Evolutionary conservation across 2,329 filamentous ascomycete species (phyloP).

Genomic region (Fusarium brevicatenulatum): DNA sequence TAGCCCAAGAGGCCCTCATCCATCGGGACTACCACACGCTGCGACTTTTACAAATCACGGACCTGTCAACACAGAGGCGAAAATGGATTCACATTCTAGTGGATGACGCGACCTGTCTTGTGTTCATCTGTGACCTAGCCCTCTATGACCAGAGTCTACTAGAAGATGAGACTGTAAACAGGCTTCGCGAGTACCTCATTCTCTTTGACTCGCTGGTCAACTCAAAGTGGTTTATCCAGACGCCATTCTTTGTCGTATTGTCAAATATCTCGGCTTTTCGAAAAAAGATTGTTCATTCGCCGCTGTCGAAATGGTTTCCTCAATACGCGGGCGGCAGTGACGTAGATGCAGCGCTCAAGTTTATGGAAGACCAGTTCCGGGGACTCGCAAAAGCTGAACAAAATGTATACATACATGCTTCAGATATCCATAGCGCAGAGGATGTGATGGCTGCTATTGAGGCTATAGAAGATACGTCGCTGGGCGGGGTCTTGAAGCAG

Average conservation of each 20-base stretch:
- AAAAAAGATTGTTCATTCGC: background rate
- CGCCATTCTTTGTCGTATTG: background rate
- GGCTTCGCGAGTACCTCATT: background rate
- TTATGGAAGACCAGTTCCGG: background rate
- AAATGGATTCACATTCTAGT: background rate
- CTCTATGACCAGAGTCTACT: background rate
- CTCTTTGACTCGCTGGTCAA: background rate
- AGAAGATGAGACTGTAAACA: background rate
- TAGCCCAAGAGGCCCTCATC: background rate
- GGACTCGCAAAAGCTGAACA: background rate
- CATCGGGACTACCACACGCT: background rate
- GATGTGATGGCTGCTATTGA: background rate
- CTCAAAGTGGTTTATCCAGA: background rate
- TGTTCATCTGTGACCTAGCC: background rate
- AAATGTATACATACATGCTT: background rate
- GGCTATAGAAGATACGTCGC: background rate
- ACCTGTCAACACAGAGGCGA: background rate
- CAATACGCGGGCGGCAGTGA: background rate
- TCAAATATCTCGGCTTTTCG: fast-evolving
- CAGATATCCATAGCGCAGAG: background rate
- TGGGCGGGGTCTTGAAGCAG: too few relatives aligned
- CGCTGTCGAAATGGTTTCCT: background rate
- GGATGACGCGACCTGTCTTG: background rate
- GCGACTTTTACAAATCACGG: background rate
- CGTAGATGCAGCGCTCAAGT: background rate